Percentiles rank a stretch among this genome's conserved stretches.
Conservation (phyloP, 2,329 filamentous ascomycete genomes). For the Phialophora expanda region DNA sequence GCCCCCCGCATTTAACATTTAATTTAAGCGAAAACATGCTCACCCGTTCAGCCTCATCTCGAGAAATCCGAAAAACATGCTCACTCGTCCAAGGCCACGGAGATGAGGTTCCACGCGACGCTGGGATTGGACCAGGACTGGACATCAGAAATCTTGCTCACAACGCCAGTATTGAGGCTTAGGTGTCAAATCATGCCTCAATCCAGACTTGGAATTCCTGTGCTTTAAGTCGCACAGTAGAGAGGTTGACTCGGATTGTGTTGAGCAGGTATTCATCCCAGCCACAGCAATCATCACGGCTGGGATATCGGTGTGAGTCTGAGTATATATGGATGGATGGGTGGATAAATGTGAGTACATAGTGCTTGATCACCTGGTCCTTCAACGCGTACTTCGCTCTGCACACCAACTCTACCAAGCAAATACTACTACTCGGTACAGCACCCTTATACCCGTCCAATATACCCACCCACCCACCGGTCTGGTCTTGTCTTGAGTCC, state of each 20-base stretch:
- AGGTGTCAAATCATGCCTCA: not conserved
- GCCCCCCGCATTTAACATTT: slow-evolving; percentile 5
- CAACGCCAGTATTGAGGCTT: not conserved
- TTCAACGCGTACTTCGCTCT: not conserved
- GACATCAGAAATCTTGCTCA: not conserved
- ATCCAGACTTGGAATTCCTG: not conserved
- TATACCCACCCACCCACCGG: too few species aligned
- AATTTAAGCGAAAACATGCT: slow-evolving; percentile 8
- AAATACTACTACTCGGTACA: too few species aligned
- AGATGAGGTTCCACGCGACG: not conserved
- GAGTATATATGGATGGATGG: not conserved
- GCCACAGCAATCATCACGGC: not conserved
- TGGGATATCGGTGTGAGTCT: not conserved
- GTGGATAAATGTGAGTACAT: not conserved
- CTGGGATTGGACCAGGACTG: not conserved
- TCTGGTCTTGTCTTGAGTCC: too few species aligned
- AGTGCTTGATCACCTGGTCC: not conserved
- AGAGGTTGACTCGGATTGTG: too few species aligned
- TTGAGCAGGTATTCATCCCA: slow-evolving; percentile 1
- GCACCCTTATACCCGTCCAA: too few species aligned
- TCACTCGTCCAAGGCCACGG: not conserved
- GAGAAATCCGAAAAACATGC: slow-evolving; percentile 5
- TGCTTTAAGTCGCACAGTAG: too few species aligned
- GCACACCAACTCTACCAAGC: not conserved
- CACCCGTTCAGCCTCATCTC: not conserved